Evolutionary conservation across 2,329 filamentous ascomycete genomes (phyloP).

Genomic region (Sporothrix variecibatus): DNA sequence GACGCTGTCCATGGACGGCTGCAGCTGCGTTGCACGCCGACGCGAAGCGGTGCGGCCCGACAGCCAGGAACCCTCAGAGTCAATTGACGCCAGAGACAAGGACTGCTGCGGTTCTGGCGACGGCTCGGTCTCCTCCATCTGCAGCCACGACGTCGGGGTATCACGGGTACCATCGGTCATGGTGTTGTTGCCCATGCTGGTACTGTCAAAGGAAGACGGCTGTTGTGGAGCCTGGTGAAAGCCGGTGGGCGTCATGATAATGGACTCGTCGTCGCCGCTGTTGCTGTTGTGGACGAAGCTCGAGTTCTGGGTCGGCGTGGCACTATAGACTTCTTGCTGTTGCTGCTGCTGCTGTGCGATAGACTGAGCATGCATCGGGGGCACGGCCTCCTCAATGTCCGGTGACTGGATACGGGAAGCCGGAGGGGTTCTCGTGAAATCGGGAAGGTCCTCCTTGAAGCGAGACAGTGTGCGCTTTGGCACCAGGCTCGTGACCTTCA

Average conservation of each 20-base stretch:
- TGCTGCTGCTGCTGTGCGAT: not conserved
- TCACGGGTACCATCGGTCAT: conserved; percentile 42
- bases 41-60: conserved; percentile 63
- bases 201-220: conserved; percentile 22
- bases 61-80: conserved; percentile 95
- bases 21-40: conserved; percentile 46
- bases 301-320: not conserved
- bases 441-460: conserved; percentile 89
- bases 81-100: conserved; percentile 88
- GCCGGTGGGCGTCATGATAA: conserved; percentile 13
- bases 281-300: not conserved
- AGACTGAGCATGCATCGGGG: conserved; percentile 32
- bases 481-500: conserved; percentile 46
- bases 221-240: conserved; percentile 35
- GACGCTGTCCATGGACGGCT: conserved; percentile 58
- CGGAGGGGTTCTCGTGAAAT: conserved; percentile 81
- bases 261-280: conserved; percentile 36
- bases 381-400: conserved; percentile 49
- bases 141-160: conserved; percentile 48
- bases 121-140: conserved; percentile 43
- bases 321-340: conserved; percentile 29
- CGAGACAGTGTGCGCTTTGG: conserved; percentile 84
- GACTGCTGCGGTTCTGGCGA: conserved; percentile 69
- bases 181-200: conserved; percentile 18
- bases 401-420: conserved; percentile 80